A percentile compares a stretch with the other conserved stretches of the same genome.
Conservation (phyloP, 2,329 filamentous ascomycete species). For the Diaporthe longicolla region DNA sequence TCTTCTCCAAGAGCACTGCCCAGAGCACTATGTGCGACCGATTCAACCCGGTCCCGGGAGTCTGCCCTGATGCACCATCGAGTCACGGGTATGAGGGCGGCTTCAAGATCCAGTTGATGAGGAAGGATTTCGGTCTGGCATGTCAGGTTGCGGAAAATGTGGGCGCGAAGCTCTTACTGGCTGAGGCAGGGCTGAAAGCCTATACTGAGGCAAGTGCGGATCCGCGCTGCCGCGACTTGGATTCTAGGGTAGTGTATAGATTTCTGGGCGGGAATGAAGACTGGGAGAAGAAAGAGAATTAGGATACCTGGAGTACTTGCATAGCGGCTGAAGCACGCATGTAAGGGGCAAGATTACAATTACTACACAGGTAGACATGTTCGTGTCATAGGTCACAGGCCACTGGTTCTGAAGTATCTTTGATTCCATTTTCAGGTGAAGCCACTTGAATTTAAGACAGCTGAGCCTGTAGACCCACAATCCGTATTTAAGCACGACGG, state of each 20-base stretch:
- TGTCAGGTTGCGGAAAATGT: slow-evolving; percentile 67
- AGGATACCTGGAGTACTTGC: neutral
- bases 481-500: neutral
- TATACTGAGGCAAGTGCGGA: slow-evolving; percentile 67
- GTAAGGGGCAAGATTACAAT: neutral
- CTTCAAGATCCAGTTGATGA: slow-evolving; percentile 72
- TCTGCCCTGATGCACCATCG: slow-evolving; percentile 50
- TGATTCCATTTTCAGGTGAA: no score
- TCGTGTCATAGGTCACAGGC: neutral
- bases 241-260: slow-evolving; percentile 71
- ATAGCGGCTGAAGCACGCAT: neutral
- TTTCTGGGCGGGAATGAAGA: slow-evolving; percentile 68
- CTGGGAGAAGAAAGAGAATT: slow-evolving; percentile 52
- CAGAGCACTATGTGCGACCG: slow-evolving; percentile 52
- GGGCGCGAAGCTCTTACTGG: slow-evolving; percentile 64
- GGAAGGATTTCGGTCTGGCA: slow-evolving; percentile 70
- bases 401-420: neutral
- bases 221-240: slow-evolving; percentile 64
- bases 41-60: slow-evolving; percentile 53
- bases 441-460: no score
- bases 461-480: neutral
- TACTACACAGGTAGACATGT: neutral
- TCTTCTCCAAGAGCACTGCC: slow-evolving; percentile 49
- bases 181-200: slow-evolving; percentile 62
- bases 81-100: slow-evolving; percentile 59